A percentile compares a stretch with the other conserved stretches of the same genome.
These are phyloP conservation scores for Neocatenulostroma microsporum DNA, from an alignment of 2,329 filamentous ascomycete genomes.

Conservation along the genomic window DNA sequence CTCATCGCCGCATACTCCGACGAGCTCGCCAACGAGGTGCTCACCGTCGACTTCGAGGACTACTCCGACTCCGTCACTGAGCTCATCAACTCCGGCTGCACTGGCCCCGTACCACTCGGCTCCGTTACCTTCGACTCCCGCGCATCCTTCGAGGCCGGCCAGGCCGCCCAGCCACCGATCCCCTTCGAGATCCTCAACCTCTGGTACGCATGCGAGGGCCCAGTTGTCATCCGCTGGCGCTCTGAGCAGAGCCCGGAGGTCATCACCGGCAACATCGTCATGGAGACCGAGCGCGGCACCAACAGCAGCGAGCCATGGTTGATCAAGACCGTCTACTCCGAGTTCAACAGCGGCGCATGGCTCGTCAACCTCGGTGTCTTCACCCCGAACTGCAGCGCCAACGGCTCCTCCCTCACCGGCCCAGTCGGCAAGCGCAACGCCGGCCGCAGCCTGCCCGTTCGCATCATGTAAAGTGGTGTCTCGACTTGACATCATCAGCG, in stretches of 20 bases:
- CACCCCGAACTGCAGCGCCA: conserved; percentile 11
- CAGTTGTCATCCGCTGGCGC: conserved; percentile 25
- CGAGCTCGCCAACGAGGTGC: conserved; percentile 15
- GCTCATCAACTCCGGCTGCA: conserved; percentile 25
- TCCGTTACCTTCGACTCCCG: conserved; percentile 22
- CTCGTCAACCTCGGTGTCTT: conserved; percentile 16
- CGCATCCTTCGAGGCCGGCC: conserved; percentile 22
- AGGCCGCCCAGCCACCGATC: conserved; percentile 23
- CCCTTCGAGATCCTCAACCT: conserved; percentile 27
- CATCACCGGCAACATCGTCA: conserved; percentile 23
- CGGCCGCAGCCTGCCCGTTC: conserved; percentile 5
- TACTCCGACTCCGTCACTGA: conserved; percentile 26
- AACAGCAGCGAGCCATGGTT: conserved; percentile 20
- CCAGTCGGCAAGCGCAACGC: conserved; percentile 2
- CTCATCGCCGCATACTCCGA: conserved; percentile 25
- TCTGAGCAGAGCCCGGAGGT: conserved; percentile 16
- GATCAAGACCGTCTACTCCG: conserved; percentile 25
- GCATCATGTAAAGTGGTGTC: conserved; percentile 6
- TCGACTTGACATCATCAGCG: background rate
- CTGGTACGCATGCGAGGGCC: conserved; percentile 26
- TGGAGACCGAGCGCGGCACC: conserved; percentile 16
- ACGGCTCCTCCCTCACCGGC: conserved; percentile 4
- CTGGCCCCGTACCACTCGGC: conserved; percentile 17
- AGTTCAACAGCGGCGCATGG: conserved; percentile 22
- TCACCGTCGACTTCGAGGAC: conserved; percentile 22